These are phyloP conservation scores for Rubus idaeus DNA, from an alignment of 306 rosid species.

Conservation along the genomic window DNA sequence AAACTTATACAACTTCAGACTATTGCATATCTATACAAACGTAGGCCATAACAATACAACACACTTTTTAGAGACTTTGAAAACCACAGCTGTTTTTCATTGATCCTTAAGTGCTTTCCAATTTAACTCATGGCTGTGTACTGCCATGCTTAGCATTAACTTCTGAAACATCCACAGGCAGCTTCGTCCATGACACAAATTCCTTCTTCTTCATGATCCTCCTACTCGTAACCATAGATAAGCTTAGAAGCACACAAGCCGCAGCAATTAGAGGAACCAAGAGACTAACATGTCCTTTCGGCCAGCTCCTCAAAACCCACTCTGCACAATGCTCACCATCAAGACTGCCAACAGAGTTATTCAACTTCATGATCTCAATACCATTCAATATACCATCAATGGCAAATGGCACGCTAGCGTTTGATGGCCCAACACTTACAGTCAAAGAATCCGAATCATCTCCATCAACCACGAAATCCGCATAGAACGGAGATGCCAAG, in stretches of 20 bases:
- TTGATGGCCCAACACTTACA: constrained; percentile 64
- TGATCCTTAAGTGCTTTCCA: neutral
- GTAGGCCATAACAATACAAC: neutral
- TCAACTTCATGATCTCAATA: constrained; percentile 56
- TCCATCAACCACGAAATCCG: constrained; percentile 71
- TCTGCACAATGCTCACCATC: constrained; percentile 36
- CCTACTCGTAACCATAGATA: constrained; percentile 29
- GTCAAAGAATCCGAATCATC: constrained; percentile 35
- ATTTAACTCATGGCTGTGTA: neutral
- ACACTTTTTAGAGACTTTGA: neutral
- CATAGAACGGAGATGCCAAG: constrained; percentile 70
- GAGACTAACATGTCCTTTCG: constrained; percentile 12
- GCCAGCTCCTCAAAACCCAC: constrained; percentile 38
- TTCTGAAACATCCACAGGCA: constrained; percentile 33
- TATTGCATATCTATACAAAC: neutral
- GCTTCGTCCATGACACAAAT: constrained; percentile 38
- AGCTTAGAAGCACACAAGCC: constrained; percentile 31
- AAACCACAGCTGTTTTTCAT: constrained; percentile 5
- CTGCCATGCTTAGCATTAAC: constrained; percentile 13
- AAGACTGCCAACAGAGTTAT: constrained; percentile 46
- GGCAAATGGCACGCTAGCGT: constrained; percentile 42
- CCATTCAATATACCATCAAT: constrained; percentile 50
- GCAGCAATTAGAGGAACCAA: constrained; percentile 40
- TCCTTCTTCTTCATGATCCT: constrained; percentile 32
- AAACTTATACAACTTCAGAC: neutral